phyloP scores from a whole-genome alignment of 345 rosid species.

The Anacardium occidentale region DNA sequence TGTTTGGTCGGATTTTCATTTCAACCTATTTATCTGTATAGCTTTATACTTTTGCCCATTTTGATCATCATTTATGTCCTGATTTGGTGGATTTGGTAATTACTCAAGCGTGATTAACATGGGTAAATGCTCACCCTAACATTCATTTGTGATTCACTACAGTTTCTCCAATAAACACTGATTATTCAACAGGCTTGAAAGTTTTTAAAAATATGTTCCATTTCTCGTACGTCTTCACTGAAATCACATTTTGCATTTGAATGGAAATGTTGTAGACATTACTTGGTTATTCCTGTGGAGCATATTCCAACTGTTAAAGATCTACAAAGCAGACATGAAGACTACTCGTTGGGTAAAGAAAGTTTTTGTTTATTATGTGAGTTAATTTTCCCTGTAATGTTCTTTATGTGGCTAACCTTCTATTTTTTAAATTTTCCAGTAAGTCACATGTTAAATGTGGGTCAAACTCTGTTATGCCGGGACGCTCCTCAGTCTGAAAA shows the following conservation, averaged over 20 bases:
- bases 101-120: background rate
- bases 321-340: slow-evolving; percentile 66
- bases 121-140: background rate
- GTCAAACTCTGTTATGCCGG: slow-evolving; percentile 51
- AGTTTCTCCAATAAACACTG: background rate
- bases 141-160: background rate
- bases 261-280: slow-evolving; percentile 52
- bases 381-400: background rate
- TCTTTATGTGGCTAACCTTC: background rate
- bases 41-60: background rate
- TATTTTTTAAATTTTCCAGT: slow-evolving; percentile 40
- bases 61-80: background rate
- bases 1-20: background rate
- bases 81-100: background rate
- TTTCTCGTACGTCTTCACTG: background rate
- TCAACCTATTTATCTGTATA: background rate
- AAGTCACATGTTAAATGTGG: slow-evolving; percentile 75
- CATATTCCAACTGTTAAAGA: slow-evolving; percentile 73
- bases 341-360: slow-evolving; percentile 61
- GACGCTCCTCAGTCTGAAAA: slow-evolving; percentile 60
- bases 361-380: background rate
- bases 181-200: background rate
- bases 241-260: background rate
- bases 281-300: slow-evolving; percentile 71
- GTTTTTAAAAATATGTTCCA: background rate